These are phyloP conservation scores for Hericium coralloides DNA, from an alignment of 768 basidiomycete species.

Conservation along the genomic window DNA sequence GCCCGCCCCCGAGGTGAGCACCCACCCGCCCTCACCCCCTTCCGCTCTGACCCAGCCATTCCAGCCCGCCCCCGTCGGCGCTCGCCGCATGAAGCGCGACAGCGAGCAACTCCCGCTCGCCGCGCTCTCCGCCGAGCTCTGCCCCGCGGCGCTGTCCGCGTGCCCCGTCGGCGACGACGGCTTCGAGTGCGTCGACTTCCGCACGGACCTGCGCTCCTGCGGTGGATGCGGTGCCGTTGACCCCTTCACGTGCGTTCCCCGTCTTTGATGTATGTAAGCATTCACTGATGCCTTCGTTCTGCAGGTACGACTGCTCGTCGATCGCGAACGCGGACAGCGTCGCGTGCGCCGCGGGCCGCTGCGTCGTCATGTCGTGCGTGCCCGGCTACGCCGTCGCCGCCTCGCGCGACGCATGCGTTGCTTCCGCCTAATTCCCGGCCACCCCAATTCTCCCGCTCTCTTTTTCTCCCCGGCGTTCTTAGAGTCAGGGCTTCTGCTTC, in stretches of 20 bases:
- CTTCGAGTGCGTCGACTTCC: slow-evolving; percentile 23
- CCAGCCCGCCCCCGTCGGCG: not conserved
- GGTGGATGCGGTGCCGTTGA: slow-evolving; percentile 23
- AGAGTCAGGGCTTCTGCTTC: too few species aligned
- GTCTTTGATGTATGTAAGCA: not conserved
- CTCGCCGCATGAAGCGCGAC: not conserved
- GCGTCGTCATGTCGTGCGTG: slow-evolving; percentile 20
- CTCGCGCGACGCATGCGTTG: too few species aligned
- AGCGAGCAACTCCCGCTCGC: not conserved
- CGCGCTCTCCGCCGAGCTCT: not conserved
- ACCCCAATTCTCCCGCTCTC: too few species aligned
- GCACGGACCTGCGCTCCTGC: slow-evolving; percentile 21
- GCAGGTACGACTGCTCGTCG: slow-evolving; percentile 21
- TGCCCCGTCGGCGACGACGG: slow-evolving; percentile 4
- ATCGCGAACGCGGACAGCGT: slow-evolving; percentile 18
- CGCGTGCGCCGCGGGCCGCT: slow-evolving; percentile 19
- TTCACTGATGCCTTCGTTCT: not conserved
- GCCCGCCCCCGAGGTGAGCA: not conserved
- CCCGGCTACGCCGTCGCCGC: not conserved
- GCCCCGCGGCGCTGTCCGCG: not conserved
- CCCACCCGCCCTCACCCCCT: not conserved
- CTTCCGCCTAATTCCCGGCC: too few species aligned
- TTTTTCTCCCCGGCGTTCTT: too few species aligned
- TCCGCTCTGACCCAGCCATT: not conserved
- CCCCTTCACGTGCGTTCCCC: slow-evolving; percentile 11